These are phyloP conservation scores for Yarrowia osloensis DNA, from an alignment of 805 yeast genomes.

Conservation along the genomic window DNA sequence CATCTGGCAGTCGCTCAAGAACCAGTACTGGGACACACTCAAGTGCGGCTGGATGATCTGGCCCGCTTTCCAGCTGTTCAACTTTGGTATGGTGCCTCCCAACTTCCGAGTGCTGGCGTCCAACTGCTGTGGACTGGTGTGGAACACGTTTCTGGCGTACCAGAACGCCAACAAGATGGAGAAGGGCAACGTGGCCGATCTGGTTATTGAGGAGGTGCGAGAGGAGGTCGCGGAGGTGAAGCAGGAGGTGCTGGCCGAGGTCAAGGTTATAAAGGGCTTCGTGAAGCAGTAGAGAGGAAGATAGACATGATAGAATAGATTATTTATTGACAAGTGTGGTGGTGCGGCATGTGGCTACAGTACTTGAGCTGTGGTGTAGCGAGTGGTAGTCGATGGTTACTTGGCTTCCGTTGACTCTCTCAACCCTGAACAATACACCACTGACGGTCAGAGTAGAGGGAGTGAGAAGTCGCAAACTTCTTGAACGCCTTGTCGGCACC, in stretches of 20 bases:
- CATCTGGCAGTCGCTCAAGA: slow-evolving; percentile 42
- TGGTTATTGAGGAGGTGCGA: slow-evolving; percentile 1
- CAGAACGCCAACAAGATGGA: slow-evolving; percentile 23
- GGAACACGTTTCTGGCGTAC: slow-evolving; percentile 77
- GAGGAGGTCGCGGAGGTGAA: slow-evolving; percentile 21
- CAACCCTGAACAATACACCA: neutral
- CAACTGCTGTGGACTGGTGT: slow-evolving; percentile 69
- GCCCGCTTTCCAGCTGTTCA: slow-evolving; percentile 79
- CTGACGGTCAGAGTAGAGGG: neutral
- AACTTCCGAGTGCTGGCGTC: slow-evolving; percentile 67
- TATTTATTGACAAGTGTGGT: neutral
- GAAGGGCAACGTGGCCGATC: neutral
- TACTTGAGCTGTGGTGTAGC: no score
- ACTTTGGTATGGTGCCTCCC: slow-evolving; percentile 72
- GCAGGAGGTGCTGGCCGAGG: slow-evolving; percentile 7
- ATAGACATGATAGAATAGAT: slow-evolving; percentile 4
- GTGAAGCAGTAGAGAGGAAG: neutral
- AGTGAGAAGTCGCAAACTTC: neutral
- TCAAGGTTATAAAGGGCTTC: slow-evolving; percentile 2
- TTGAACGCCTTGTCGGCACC: neutral
- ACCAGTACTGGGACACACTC: slow-evolving; percentile 59
- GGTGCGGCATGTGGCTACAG: no score
- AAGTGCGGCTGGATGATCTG: slow-evolving; percentile 81
- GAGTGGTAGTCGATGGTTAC: no score
- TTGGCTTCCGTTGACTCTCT: no score